Evolutionary conservation across 768 basidiomycete species (phyloP).

Genomic region (Trametes cinnabarina): DNA sequence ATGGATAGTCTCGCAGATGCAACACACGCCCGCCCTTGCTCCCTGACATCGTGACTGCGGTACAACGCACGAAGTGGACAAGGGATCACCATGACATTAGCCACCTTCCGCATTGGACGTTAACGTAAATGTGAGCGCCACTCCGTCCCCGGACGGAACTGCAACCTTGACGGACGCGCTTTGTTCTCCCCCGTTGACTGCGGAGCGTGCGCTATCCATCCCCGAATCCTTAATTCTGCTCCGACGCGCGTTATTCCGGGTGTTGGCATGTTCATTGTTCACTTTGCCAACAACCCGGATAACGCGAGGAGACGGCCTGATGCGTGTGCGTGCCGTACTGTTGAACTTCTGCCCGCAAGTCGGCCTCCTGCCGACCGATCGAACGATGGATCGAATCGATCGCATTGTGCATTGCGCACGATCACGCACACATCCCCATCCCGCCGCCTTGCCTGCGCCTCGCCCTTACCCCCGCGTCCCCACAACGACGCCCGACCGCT

Average conservation of each 20-base stretch:
- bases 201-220: too few relatives aligned
- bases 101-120: not conserved
- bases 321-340: too few relatives aligned
- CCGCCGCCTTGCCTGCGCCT: not conserved
- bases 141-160: not conserved
- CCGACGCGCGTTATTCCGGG: too few relatives aligned
- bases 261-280: too few relatives aligned
- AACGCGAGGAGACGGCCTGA: too few relatives aligned
- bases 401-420: not conserved
- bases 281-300: too few relatives aligned
- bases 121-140: not conserved
- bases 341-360: not conserved
- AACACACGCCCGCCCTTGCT: not conserved
- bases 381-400: not conserved
- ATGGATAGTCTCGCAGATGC: not conserved
- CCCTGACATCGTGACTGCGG: not conserved
- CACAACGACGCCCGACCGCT: not conserved
- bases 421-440: not conserved
- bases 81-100: not conserved
- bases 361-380: not conserved
- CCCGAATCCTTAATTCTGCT: too few relatives aligned
- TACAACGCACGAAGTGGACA: constrained; percentile 7
- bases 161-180: not conserved
- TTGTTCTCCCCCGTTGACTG: not conserved
- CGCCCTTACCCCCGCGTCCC: not conserved